Percentiles rank a stretch among this genome's conserved stretches.
phyloP scores from a whole-genome alignment of 2,329 filamentous ascomycete species.

The Ilyonectria mors-panacis region DNA sequence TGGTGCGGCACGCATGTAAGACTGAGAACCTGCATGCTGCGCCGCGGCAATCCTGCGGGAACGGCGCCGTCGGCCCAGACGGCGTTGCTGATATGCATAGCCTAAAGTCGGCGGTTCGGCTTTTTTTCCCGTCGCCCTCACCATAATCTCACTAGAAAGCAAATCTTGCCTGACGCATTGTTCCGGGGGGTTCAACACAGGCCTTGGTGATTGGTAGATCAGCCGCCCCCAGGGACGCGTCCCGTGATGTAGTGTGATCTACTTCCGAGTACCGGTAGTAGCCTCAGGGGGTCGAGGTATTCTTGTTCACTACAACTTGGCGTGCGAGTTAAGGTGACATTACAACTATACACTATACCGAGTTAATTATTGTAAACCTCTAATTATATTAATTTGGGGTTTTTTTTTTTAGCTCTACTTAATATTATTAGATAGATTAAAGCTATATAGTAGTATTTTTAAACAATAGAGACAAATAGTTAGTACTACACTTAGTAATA shows the following conservation, averaged over 20 bases:
- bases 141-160: background rate
- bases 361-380: too few relatives aligned
- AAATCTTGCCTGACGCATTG: background rate
- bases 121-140: background rate
- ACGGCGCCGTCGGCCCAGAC: constrained; percentile 32
- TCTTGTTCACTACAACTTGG: background rate
- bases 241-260: background rate
- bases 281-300: too few relatives aligned
- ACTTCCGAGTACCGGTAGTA: too few relatives aligned
- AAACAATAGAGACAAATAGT: too few relatives aligned
- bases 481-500: too few relatives aligned
- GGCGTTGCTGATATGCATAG: constrained; percentile 25
- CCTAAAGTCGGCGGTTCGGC: constrained; percentile 15
- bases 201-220: too few relatives aligned
- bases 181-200: too few relatives aligned
- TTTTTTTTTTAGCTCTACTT: constrained; percentile 14
- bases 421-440: too few relatives aligned
- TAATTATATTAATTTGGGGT: too few relatives aligned
- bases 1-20: constrained; percentile 24
- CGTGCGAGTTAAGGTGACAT: background rate
- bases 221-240: background rate
- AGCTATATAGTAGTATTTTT: too few relatives aligned
- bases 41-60: constrained; percentile 25
- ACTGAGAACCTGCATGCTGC: constrained; percentile 19
- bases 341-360: background rate